phyloP scores from a whole-genome alignment of 345 rosid genomes.

The Rhizophora mangle region DNA sequence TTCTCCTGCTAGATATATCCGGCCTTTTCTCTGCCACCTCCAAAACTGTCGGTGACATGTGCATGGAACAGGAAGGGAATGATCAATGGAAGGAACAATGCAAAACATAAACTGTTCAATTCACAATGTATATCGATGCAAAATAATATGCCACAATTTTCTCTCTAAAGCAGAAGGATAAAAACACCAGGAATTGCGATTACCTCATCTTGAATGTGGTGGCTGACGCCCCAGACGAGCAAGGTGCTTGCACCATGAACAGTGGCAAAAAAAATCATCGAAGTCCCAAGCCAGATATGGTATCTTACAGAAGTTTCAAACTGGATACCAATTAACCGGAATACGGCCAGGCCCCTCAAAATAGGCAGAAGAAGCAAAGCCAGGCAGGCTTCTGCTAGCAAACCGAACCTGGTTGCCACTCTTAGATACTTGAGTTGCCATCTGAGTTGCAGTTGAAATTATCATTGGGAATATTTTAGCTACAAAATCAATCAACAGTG shows the following conservation, averaged over 20 bases:
- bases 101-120: too few species aligned
- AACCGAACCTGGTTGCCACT: slow-evolving; percentile 80
- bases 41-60: slow-evolving; percentile 35
- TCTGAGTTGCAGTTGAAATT: slow-evolving; percentile 38
- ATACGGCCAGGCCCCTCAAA: slow-evolving; percentile 58
- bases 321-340: slow-evolving; percentile 64
- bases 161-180: background rate
- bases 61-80: too few species aligned
- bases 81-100: too few species aligned
- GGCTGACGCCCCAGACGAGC: slow-evolving; percentile 74
- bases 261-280: slow-evolving; percentile 63
- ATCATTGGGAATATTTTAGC: too few species aligned
- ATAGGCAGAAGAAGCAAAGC: slow-evolving; percentile 72
- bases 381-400: slow-evolving; percentile 81
- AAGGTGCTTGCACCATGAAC: slow-evolving; percentile 71
- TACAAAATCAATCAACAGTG: slow-evolving; percentile 6
- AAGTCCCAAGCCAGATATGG: slow-evolving; percentile 79
- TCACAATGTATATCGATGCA: background rate
- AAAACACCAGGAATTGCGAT: background rate
- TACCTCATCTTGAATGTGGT: slow-evolving; percentile 68
- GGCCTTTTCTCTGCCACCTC: slow-evolving; percentile 80
- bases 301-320: slow-evolving; percentile 74
- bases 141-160: background rate
- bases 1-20: slow-evolving; percentile 75
- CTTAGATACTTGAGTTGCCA: slow-evolving; percentile 82